A percentile compares a stretch with the other conserved stretches of the same genome.
Evolutionary conservation across 805 yeast genomes (phyloP).

Genomic region (Ogataea methanolica): DNA sequence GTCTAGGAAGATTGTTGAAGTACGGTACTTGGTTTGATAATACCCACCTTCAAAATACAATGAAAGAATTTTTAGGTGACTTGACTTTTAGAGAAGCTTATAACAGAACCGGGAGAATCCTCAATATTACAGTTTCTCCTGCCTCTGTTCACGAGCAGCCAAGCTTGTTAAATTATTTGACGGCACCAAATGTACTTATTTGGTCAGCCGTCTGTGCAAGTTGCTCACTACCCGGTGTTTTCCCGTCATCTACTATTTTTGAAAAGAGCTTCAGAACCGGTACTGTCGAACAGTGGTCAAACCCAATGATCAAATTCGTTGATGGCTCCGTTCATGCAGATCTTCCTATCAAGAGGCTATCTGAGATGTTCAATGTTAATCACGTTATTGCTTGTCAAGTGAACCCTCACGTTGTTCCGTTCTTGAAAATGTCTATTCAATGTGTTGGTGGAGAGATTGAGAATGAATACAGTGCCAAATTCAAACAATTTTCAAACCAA

Average conservation of each 20-base stretch:
- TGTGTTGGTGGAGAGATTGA: conserved; percentile 69
- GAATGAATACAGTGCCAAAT: conserved; percentile 49
- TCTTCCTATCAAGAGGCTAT: conserved; percentile 80
- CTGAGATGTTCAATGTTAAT: conserved; percentile 96
- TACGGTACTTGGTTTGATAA: conserved; percentile 90
- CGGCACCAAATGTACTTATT: conserved; percentile 75
- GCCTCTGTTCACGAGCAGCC: conserved; percentile 91
- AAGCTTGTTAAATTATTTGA: conserved; percentile 68
- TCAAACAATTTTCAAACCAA: conserved; percentile 48
- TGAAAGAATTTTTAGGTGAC: conserved; percentile 79
- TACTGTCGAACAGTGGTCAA: conserved; percentile 75
- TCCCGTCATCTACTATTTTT: conserved; percentile 78
- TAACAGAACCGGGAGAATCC: conserved; percentile 87
- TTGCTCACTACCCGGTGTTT: conserved; percentile 89
- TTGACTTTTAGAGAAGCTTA: conserved; percentile 92
- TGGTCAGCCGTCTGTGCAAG: conserved; percentile 94
- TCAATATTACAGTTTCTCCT: conserved; percentile 91
- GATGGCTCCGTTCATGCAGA: conserved; percentile 97
- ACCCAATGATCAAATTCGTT: conserved; percentile 71
- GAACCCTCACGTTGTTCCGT: conserved; percentile 92
- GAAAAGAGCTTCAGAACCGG: conserved; percentile 79
- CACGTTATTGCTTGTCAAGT: conserved; percentile 98
- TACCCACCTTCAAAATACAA: conserved; percentile 62
- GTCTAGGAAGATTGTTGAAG: conserved; percentile 62
- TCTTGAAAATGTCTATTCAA: conserved; percentile 63